Evolutionary conservation across 176 grass and related monocot species (phyloP).

Genomic region (Raddia distichophylla): DNA sequence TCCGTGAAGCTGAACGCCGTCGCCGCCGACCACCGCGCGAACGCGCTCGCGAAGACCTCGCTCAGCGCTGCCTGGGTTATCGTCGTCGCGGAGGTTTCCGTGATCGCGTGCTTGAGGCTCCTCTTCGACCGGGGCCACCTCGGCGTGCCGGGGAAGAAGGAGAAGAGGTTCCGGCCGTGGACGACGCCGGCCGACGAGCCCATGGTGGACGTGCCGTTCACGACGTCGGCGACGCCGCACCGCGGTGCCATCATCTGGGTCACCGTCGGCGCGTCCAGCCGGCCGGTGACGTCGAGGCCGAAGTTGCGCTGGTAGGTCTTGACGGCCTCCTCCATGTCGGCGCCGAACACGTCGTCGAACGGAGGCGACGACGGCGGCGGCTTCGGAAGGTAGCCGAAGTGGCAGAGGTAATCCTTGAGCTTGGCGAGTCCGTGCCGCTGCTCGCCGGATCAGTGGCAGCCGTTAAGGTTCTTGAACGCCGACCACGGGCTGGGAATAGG

Average conservation of each 20-base stretch:
- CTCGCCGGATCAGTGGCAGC: conserved; percentile 70
- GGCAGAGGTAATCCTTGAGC: conserved; percentile 72
- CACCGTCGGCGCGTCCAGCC: conserved; percentile 62
- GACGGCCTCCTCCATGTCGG: conserved; percentile 60
- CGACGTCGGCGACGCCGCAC: conserved; percentile 82
- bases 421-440: conserved; percentile 53
- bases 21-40: conserved; percentile 67
- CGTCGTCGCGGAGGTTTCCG: conserved; percentile 49
- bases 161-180: conserved; percentile 71
- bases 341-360: conserved; percentile 74
- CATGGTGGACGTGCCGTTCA: conserved; percentile 74
- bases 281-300: conserved; percentile 59
- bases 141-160: conserved; percentile 74
- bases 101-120: conserved; percentile 61
- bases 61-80: conserved; percentile 52
- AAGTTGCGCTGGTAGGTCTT: conserved; percentile 73
- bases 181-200: neutral
- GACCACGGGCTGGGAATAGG: conserved; percentile 79
- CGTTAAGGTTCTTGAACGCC: conserved; percentile 78
- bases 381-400: conserved; percentile 75
- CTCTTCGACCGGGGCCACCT: conserved; percentile 58
- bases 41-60: conserved; percentile 68
- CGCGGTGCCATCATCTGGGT: conserved; percentile 71
- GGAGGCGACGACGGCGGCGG: conserved; percentile 22
- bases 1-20: conserved; percentile 81